Evolutionary conservation across 805 yeast species (phyloP), one percentile per base, ranked within the genome.

Genomic region (Limtongia smithiae): DNA sequence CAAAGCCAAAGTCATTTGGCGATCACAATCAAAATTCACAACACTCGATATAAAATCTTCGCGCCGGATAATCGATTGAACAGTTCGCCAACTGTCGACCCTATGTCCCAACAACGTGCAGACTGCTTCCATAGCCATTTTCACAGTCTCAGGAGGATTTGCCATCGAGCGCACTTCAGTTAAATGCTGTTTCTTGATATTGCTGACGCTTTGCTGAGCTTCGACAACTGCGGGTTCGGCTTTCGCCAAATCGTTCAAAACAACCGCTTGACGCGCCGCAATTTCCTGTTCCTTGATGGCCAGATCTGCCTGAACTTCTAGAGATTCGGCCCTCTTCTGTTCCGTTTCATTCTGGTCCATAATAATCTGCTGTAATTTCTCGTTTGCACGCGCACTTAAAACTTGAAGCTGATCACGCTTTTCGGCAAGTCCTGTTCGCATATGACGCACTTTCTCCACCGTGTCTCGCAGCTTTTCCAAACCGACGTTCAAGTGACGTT

Each of bases 331-430:
- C 50, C 85, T 84, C 58, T 84, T 88, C 55, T 96, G 73, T 63
- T 91, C 97, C 0, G 97, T 91, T 59, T 88, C 95, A 62, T 86
- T 88, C 63, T 91, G 97, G 37, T 88, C 94, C 0, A 74, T 67
- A 12, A 91, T 74, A 85, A 91, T 87, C 46, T 71, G 78, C 60
- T 82, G 79, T 35, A 91, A 73, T 75, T 87, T 85, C 22, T 68
- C 67, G 50, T 78, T 75, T 0, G 96, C 95, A 55, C 83, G 85
- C 12, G 65, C 58, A 48, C 84, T 86, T 54, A 89, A 91, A 0
- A 33, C 46, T 18, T 64, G 63, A 27, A 91, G 70, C 20, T 68
- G 68, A 1, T 48, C 56, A 51, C 78, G 76, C 61, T 87, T 84
- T 22, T 60, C 66, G 0, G 82, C 73, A 3, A 91, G 68, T 0